Evolutionary conservation across 257 asterid species (phyloP).

Genomic region (Eustoma russellianum): DNA sequence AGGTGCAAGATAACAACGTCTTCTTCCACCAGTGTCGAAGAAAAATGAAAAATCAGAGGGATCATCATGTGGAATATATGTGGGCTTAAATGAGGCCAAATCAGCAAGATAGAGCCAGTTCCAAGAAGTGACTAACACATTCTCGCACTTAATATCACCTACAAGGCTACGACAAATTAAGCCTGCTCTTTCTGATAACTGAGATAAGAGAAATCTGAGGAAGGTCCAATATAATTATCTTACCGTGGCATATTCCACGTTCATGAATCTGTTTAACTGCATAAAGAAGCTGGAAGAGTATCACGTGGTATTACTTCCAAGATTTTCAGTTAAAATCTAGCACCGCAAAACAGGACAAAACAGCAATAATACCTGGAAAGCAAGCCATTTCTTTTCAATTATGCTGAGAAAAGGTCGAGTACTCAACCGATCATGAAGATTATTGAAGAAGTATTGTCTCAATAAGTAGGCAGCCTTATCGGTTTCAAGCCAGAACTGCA

Average conservation of each 20-base stretch:
- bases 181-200: conserved; percentile 3
- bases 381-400: conserved; percentile 95
- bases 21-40: conserved; percentile 99
- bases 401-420: conserved; percentile 94
- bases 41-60: conserved; percentile 98
- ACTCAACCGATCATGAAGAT: conserved; percentile 97
- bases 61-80: conserved; percentile 92
- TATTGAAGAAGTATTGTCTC: conserved; percentile 89
- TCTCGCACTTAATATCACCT: conserved; percentile 99
- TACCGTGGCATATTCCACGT: conserved; percentile 92
- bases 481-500: conserved; percentile 99
- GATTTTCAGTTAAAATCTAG: too few species aligned
- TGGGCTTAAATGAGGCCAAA: conserved; percentile 97
- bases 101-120: conserved; percentile 97
- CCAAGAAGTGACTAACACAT: conserved; percentile 97
- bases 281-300: conserved; percentile 68
- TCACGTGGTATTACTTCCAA: conserved; percentile 19
- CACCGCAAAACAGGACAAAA: not conserved
- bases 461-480: conserved; percentile 99
- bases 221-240: conserved; percentile 20
- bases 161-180: conserved; percentile 19
- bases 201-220: conserved; percentile 8
- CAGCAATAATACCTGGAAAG: conserved; percentile 67
- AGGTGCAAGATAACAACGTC: conserved; percentile 98
- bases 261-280: conserved; percentile 97